Conservation (phyloP, 2,329 filamentous ascomycete species). For the Davidsoniella eucalypti region DNA sequence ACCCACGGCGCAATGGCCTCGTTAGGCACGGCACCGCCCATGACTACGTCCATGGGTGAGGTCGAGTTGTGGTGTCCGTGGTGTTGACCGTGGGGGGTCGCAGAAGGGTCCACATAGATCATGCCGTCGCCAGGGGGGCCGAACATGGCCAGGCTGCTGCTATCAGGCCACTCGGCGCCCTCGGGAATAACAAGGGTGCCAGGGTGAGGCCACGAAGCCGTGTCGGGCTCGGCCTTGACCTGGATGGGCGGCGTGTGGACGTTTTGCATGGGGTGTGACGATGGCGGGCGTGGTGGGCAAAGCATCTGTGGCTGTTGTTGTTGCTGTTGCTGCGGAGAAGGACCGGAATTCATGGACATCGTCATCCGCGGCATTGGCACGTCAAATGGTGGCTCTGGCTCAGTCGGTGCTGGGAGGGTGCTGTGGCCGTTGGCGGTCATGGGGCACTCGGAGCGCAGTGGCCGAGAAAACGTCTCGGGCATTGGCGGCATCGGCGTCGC, state of each 20-base stretch:
- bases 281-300: slow-evolving; percentile 4
- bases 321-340: slow-evolving; percentile 6
- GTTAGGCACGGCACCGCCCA: slow-evolving; percentile 5
- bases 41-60: slow-evolving; percentile 9
- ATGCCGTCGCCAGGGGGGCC: slow-evolving; percentile 12
- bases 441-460: slow-evolving; percentile 14
- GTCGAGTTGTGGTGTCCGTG: neutral
- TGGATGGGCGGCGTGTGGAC: slow-evolving; percentile 3
- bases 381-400: slow-evolving; percentile 8
- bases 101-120: slow-evolving; percentile 4
- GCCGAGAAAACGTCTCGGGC: slow-evolving; percentile 13
- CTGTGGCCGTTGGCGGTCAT: slow-evolving; percentile 12
- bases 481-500: slow-evolving; percentile 16
- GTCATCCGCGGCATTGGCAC: slow-evolving; percentile 3
- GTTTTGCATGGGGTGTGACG: slow-evolving; percentile 10
- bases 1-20: slow-evolving; percentile 10
- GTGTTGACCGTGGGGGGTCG: neutral
- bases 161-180: slow-evolving; percentile 22
- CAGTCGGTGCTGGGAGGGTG: slow-evolving; percentile 1
- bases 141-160: slow-evolving; percentile 16
- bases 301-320: slow-evolving; percentile 9
- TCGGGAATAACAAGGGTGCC: slow-evolving; percentile 26
- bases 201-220: slow-evolving; percentile 22
- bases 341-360: neutral
- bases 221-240: slow-evolving; percentile 8